These are phyloP conservation scores for Diutina neorugosa DNA, from an alignment of 1,139 yeast genomes.

Conservation along the genomic window DNA sequence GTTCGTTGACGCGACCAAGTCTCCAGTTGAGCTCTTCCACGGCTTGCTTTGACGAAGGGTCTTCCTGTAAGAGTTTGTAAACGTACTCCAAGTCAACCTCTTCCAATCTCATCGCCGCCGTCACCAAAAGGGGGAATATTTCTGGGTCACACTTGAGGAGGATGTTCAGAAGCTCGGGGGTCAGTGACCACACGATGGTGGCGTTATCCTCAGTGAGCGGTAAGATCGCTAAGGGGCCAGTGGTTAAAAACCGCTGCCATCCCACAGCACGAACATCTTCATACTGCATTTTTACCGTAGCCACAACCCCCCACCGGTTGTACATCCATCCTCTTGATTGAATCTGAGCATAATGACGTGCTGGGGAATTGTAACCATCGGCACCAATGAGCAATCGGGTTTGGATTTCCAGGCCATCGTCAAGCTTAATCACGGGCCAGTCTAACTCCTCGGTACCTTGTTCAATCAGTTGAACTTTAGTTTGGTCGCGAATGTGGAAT, in stretches of 20 bases:
- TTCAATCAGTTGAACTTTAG: conserved; percentile 47
- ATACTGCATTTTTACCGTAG: conserved; percentile 63
- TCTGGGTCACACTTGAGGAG: conserved; percentile 47
- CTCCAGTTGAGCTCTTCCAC: conserved; percentile 69
- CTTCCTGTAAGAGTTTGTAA: conserved; percentile 17
- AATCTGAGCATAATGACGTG: conserved; percentile 67
- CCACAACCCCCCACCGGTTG: conserved; percentile 82
- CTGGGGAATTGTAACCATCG: conserved; percentile 94
- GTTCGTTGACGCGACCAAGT: conserved; percentile 29
- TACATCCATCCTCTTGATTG: conserved; percentile 90
- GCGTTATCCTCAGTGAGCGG: conserved; percentile 84
- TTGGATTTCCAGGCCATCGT: conserved; percentile 50
- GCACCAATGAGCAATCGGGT: conserved; percentile 84
- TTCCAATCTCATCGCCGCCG: conserved; percentile 73
- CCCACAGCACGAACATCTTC: conserved; percentile 64
- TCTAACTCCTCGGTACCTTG: conserved; percentile 20
- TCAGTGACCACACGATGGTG: conserved; percentile 86
- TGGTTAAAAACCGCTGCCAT: conserved; percentile 87
- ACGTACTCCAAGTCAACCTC: conserved; percentile 32
- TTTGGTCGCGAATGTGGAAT: conserved; percentile 39
- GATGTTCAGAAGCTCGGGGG: conserved; percentile 61
- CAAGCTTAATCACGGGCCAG: conserved; percentile 72
- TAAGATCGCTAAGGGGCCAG: conserved; percentile 87
- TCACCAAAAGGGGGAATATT: conserved; percentile 58
- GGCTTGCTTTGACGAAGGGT: conserved; percentile 36